Evolutionary conservation across 2,329 filamentous ascomycete species (phyloP), one percentile per base, ranked within the genome.

Genomic region (Neonectria coccinea): DNA sequence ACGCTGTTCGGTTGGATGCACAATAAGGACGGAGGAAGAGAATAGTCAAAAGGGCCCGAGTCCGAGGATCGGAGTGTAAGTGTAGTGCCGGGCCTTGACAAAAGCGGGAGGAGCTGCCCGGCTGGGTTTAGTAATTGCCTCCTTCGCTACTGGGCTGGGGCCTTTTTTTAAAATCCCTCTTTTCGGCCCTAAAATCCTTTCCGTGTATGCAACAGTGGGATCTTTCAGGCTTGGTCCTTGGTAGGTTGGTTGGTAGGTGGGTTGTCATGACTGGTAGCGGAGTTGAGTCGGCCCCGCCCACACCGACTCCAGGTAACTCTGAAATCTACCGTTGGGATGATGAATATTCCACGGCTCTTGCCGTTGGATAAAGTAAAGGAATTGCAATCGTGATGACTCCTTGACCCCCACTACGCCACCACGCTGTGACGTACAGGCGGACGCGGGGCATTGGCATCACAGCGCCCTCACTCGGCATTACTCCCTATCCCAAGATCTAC

Each of bases 1-100:
- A 56, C 11, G 50, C 25, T 42, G 55, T 22, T 42, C 53, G 42
- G 41, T 42, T 63, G 51, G 55, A 48, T 54, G 55, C 25, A 59
- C 20, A 51, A 59, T 41, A 50, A 31, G 63, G 29, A 63, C 20
- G 27, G 11, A 56, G 36, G 29, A 36, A 25, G 44, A 47, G 39
- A 42, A 53, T 33, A 59, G 44, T 42, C 18, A 59, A 55, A 59
- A 52, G 27, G 39, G 36, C 16, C 8, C 20, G 41, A 10, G 59
- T 45, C 63, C 63, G 63, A 65, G 55, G 20, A 65, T 65, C 63
- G 63, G 63, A 65, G 63, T 51, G 48, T 48, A 44, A 54, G 55
- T 57, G 54, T 52, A 25, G 41, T 22, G 18, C 18, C 29, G 18
- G 42, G 55, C 45, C 7, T 41, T 16, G 29, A 57, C 44, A 45